These are phyloP conservation scores for Camelina hispida DNA, from an alignment of 345 rosid genomes.

Conservation along the genomic window DNA sequence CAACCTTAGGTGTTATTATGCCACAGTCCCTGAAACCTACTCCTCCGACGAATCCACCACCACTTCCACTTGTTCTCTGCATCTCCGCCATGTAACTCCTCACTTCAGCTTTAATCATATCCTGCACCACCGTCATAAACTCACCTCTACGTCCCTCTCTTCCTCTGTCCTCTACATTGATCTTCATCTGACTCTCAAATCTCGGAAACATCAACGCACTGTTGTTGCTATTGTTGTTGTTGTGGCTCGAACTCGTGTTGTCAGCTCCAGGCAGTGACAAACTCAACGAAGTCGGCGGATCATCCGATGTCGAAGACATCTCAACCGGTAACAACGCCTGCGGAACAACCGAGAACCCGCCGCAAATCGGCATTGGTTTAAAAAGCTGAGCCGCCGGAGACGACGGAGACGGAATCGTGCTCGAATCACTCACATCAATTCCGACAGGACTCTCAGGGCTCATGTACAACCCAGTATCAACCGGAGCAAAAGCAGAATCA, in stretches of 20 bases:
- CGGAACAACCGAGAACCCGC: constrained; percentile 44
- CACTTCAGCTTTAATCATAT: constrained; percentile 84
- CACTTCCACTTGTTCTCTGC: constrained; percentile 47
- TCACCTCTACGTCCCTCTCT: constrained; percentile 61
- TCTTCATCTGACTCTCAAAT: constrained; percentile 35
- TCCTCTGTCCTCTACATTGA: constrained; percentile 31
- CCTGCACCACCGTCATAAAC: constrained; percentile 80
- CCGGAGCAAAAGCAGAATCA: constrained; percentile 45
- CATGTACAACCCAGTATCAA: constrained; percentile 59
- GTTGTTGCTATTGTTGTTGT: constrained; percentile 14
- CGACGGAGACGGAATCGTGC: constrained; percentile 47
- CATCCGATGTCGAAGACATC: constrained; percentile 53
- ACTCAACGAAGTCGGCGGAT: constrained; percentile 66
- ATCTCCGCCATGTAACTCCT: constrained; percentile 70
- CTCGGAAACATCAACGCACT: constrained; percentile 36
- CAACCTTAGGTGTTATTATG: constrained; percentile 32
- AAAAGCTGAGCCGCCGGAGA: constrained; percentile 43
- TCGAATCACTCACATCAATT: constrained; percentile 68
- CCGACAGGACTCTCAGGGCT: constrained; percentile 72
- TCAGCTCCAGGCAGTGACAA: constrained; percentile 70
- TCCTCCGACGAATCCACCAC: constrained; percentile 42
- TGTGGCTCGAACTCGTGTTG: constrained; percentile 15
- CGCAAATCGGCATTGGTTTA: constrained; percentile 59
- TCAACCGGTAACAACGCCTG: constrained; percentile 33
- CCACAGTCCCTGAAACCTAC: constrained; percentile 45